Evolutionary conservation across 73 alveolate species (phyloP).

Genomic region (Tetrahymena elliotti): DNA sequence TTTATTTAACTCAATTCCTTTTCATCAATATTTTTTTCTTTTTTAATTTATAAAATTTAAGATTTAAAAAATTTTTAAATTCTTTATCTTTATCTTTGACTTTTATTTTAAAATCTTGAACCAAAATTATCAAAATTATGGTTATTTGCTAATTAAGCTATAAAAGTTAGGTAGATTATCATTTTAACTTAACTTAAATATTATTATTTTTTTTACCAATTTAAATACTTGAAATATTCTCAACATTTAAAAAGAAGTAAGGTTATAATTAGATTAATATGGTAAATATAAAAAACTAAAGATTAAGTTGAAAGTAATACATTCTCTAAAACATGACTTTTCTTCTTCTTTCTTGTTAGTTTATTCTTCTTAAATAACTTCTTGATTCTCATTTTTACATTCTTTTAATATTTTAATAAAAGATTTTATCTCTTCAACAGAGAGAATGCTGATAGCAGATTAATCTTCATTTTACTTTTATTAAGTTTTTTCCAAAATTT

Average conservation of each 20-base stretch:
- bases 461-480: neutral
- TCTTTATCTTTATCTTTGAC: no score
- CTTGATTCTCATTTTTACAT: neutral
- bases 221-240: no score
- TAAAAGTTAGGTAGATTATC: no score
- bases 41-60: neutral
- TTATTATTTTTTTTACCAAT: no score
- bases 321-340: neutral
- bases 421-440: neutral
- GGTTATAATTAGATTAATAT: no score
- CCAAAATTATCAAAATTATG: no score
- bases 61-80: neutral
- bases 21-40: constrained; percentile 1
- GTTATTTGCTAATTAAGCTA: no score
- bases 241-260: no score
- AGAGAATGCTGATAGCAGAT: neutral
- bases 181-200: no score
- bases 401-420: neutral
- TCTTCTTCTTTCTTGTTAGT: neutral
- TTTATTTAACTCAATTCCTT: constrained; percentile 12
- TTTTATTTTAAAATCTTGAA: neutral
- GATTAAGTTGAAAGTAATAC: neutral
- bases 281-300: no score
- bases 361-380: neutral
- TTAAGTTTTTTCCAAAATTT: neutral